phyloP scores from a whole-genome alignment of 129 eudicot genomes.

The Lactuca saligna region DNA sequence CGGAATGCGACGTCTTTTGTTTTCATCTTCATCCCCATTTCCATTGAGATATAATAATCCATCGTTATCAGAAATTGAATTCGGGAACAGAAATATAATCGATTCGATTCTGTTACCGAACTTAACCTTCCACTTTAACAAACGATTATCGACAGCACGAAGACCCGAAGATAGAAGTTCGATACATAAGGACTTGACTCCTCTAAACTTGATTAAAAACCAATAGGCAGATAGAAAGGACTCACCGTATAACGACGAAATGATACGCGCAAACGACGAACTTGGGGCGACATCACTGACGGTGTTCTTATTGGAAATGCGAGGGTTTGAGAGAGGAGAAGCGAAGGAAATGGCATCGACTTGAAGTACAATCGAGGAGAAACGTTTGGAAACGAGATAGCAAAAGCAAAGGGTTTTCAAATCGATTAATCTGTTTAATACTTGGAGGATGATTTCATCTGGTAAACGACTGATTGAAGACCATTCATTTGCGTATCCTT shows the following conservation, averaged over 20 bases:
- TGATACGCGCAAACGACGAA: constrained; percentile 22
- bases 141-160: constrained; percentile 12
- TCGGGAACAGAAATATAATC: constrained; percentile 17
- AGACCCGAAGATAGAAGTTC: constrained; percentile 28
- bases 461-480: constrained; percentile 25
- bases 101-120: constrained; percentile 31
- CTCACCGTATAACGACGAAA: constrained; percentile 32
- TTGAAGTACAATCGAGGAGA: background rate
- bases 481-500: constrained; percentile 2
- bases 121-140: constrained; percentile 35
- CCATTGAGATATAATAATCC: background rate
- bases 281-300: background rate
- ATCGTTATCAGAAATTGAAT: constrained; percentile 1
- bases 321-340: constrained; percentile 23
- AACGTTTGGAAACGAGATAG: constrained; percentile 34
- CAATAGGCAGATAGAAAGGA: constrained; percentile 28
- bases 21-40: background rate
- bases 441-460: constrained; percentile 15
- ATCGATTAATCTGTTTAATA: constrained; percentile 20
- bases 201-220: constrained; percentile 32
- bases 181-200: background rate
- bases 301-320: constrained; percentile 4
- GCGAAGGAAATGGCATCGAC: constrained; percentile 20
- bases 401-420: constrained; percentile 29
- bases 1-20: constrained; percentile 6